Evolutionary conservation across 2,329 filamentous ascomycete genomes (phyloP), one percentile per base, ranked within the genome.

Genomic region (Aspergillus awamori): DNA sequence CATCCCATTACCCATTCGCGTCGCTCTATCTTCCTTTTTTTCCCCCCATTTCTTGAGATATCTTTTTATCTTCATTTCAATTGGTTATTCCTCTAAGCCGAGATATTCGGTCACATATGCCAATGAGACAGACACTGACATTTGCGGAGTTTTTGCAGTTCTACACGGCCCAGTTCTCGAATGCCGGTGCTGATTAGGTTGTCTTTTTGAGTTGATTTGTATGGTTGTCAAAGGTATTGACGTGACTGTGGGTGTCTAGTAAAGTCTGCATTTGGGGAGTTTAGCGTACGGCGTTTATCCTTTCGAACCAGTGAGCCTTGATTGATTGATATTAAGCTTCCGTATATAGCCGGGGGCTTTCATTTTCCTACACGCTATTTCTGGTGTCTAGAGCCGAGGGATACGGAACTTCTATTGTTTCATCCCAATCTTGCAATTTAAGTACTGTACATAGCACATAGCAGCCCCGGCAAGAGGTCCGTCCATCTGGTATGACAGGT

Each of bases 81-180:
- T 20, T 20, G 20, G 20, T 20, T 20, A 20, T 20, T 20, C 20
- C 20, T 20, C 20, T 20, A 17, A 51, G 8, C 6, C 39, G 17
- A 41, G 2, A 17, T 41, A 20, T 20, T 8, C 20, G 39, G 39
- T 4, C 39, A 3, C 24, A 39, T 28, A 48, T 41, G 15, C 36
- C 22, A 28, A 22, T 39, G 45, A 57, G 51, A 53, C 47, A 60
- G 53, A 49, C 39, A 63, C 72, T 76, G 69, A 75, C 71, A 66
- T 57, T 65, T 47, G 57, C 65, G 69, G 73, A 75, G 71, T 74
- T 75, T 57, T 57, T 76, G 63, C 71, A 77, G 74, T 75, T 72
- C 60, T 76, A 77, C 54, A 69, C 68, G 56, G 69, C 71, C 7
- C 72, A 76, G 58, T 76, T 77, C 57, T 70, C 72, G 17, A 74